Evolutionary conservation across 2,329 filamentous ascomycete species (phyloP), one percentile per base, ranked within the genome.

Genomic region (Ophiostoma novo-ulmi): DNA sequence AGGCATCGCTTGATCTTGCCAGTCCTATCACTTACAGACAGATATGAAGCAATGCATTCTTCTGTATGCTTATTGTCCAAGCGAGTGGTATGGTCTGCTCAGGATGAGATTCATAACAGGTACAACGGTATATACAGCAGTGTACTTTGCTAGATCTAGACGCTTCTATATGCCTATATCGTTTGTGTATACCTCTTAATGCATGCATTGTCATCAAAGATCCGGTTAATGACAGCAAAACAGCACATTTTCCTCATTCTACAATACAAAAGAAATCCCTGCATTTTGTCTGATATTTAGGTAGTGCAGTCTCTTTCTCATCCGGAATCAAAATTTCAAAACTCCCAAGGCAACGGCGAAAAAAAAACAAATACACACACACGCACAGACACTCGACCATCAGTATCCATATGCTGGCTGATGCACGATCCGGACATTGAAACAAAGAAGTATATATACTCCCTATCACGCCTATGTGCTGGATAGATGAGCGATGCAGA

Each of bases 1-100:
- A 20, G 3, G 31, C 31, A 31, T 64, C 61, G 61, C 61, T 38
- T 64, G 61, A 64, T 64, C 61, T 64, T 64, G 61, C 61, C 31
- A 22, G 31, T 35, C 20, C 17, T 20, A 35, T 7, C 31, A 31
- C 31, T 1, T 1, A n/a, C 8, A 10, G 3, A 31, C 17, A 48
- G 17, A n/a, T 20, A 8, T n/a, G 44, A 6, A 48, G 17, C 44
- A 48, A 6, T 48, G 4, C 44, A 48, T 48, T 48, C 5, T 20
- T 48, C 17, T 44, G 44, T 20, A 3, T 8, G 7, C 17, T n/a
- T n/a, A 48, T 20, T 48, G 14, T 8, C 17, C 1, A 48, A 7
- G 17, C 5, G 4, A 8, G 14, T 14, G 17, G 41, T 44, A 5
- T 5, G 17, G n/a, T n/a, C 3, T 17, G 20, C 17, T 48, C 5